A percentile compares a stretch with the other conserved stretches of the same genome.
These are phyloP conservation scores for Podosphaera fusca DNA, from an alignment of 2,329 filamentous ascomycete species.

Conservation along the genomic window DNA sequence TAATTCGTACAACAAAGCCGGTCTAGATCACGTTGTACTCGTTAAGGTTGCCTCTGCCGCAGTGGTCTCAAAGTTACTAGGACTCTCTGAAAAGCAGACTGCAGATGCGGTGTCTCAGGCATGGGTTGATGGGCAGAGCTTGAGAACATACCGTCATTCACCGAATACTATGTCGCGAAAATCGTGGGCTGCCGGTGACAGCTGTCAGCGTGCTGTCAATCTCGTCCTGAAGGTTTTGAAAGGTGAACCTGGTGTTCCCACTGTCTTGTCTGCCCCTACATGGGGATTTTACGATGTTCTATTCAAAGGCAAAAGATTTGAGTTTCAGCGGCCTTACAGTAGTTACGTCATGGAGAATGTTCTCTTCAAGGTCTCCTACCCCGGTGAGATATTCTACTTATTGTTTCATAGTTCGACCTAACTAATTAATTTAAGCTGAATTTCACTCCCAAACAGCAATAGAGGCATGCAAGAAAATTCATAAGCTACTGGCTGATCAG, in stretches of 20 bases:
- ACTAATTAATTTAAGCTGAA: conserved; percentile 35
- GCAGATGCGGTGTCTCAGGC: conserved; percentile 91
- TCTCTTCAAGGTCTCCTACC: conserved; percentile 98
- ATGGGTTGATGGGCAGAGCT: conserved; percentile 86
- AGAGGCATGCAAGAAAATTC: conserved; percentile 75
- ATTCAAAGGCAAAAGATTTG: conserved; percentile 87
- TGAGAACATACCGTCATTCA: conserved; percentile 90
- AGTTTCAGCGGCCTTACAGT: conserved; percentile 88
- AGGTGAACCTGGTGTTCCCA: conserved; percentile 78
- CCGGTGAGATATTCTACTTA: conserved; percentile 31
- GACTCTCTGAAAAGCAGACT: conserved; percentile 71
- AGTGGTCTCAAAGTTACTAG: conserved; percentile 87
- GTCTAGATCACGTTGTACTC: conserved; percentile 87
- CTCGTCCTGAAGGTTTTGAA: conserved; percentile 74
- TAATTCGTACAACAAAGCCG: conserved; percentile 98
- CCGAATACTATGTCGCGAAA: conserved; percentile 99
- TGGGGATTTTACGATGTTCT: conserved; percentile 99
- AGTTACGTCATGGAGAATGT: conserved; percentile 99
- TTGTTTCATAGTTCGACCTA: background rate
- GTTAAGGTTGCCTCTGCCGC: conserved; percentile 94
- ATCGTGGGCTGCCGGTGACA: conserved; percentile 96
- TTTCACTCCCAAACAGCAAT: conserved; percentile 98
- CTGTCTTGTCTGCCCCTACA: conserved; percentile 71
- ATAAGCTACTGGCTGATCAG: conserved; percentile 56
- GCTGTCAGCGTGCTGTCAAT: conserved; percentile 87